Evolutionary conservation across 176 grass and related monocot species (phyloP).

Genomic region (Otatea glauca): DNA sequence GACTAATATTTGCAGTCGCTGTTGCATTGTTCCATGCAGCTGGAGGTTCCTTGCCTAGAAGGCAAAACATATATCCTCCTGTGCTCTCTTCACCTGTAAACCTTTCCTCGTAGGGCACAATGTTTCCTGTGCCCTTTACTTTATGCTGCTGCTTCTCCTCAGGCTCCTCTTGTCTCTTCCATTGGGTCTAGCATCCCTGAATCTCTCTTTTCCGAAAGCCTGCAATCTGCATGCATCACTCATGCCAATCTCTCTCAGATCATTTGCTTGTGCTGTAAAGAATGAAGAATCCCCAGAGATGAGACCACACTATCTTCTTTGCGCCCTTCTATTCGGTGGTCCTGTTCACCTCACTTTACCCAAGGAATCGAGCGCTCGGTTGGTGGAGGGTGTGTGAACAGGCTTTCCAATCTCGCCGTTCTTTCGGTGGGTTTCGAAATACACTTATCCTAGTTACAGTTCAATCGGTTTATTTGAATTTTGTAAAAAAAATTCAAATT

Average conservation of each 20-base stretch:
- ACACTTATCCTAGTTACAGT: no score
- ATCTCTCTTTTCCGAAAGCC: conserved; percentile 43
- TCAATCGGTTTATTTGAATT: no score
- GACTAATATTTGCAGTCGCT: not conserved
- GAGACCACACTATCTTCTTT: not conserved
- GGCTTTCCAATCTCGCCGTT: no score
- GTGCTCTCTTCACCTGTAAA: not conserved
- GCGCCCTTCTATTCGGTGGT: not conserved
- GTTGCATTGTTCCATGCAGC: not conserved
- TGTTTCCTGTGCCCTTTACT: not conserved
- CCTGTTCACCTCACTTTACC: not conserved
- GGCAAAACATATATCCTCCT: not conserved
- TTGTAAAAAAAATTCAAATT: no score
- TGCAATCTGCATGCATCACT: not conserved
- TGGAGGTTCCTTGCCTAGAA: conserved; percentile 10
- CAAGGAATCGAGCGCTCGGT: no score
- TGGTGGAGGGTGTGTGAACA: no score
- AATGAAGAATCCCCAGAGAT: not conserved
- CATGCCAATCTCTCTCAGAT: not conserved
- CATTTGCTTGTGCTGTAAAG: conserved; percentile 23
- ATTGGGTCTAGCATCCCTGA: not conserved
- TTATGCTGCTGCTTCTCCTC: not conserved
- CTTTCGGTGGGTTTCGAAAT: no score
- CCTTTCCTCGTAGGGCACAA: conserved; percentile 4
- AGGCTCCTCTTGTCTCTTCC: not conserved